Percentiles rank a stretch among this genome's conserved stretches.
phyloP scores from a whole-genome alignment of 257 asterid genomes.

The Galeopsis tetrahit region DNA sequence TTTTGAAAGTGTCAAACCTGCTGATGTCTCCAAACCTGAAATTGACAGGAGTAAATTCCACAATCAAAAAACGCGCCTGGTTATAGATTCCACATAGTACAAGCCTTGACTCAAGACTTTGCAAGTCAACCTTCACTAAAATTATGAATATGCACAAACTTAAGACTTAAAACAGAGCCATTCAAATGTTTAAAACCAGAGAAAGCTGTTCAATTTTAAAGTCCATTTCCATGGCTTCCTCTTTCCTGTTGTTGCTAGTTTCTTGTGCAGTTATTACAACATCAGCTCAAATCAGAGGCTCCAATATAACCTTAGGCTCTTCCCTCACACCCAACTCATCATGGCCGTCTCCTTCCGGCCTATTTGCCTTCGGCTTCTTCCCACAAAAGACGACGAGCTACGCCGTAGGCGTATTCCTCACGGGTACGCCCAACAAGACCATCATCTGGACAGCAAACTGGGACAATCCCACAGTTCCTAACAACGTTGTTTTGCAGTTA shows the following conservation, averaged over 20 bases:
- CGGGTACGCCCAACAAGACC: conserved; percentile 21
- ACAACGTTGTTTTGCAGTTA: conserved; percentile 28
- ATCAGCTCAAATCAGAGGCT: conserved; percentile 39
- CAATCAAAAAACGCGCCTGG: neutral
- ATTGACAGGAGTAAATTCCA: neutral
- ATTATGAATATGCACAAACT: neutral
- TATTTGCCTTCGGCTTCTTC: conserved; percentile 49
- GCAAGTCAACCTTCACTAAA: neutral
- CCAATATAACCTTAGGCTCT: conserved; percentile 46
- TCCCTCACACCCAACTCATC: conserved; percentile 48
- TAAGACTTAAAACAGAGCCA: too few species aligned
- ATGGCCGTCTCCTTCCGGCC: conserved; percentile 44
- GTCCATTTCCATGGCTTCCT: conserved; percentile 26
- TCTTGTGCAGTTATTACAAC: neutral
- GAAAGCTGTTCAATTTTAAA: neutral
- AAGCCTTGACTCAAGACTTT: neutral
- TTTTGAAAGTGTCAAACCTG: too few species aligned
- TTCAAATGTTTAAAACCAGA: neutral
- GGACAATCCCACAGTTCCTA: conserved; percentile 34
- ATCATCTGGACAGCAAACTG: conserved; percentile 45
- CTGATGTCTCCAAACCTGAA: too few species aligned
- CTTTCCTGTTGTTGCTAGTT: conserved; percentile 28
- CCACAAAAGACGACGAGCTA: conserved; percentile 14
- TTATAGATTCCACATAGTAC: neutral
- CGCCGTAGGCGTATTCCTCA: conserved; percentile 38